These are phyloP conservation scores for Phytophthora fragariae DNA, from an alignment of 352 stramenopile genomes.

Conservation along the genomic window DNA sequence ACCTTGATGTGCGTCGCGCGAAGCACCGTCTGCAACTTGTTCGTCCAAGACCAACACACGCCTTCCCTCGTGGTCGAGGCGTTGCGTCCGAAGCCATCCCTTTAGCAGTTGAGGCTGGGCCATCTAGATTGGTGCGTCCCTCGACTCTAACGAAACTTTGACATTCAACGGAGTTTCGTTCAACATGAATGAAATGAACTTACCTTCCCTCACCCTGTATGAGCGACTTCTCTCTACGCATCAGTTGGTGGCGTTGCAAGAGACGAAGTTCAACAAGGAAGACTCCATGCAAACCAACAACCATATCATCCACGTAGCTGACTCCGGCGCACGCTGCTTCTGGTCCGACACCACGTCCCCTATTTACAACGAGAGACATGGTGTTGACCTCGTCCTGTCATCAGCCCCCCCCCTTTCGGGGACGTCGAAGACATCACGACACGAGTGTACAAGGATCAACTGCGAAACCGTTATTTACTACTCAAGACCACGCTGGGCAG, in stretches of 20 bases:
- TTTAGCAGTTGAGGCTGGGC: neutral
- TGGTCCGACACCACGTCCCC: conserved; percentile 23
- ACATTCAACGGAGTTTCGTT: conserved; percentile 23
- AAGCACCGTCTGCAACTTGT: too few relatives aligned
- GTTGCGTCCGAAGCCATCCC: neutral
- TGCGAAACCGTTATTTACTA: conserved; percentile 26
- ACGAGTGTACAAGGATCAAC: conserved; percentile 6
- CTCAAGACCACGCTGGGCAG: conserved; percentile 9
- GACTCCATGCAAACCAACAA: conserved; percentile 25
- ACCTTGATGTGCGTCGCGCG: conserved; percentile 2
- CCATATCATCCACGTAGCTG: conserved; percentile 11
- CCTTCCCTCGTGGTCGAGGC: neutral
- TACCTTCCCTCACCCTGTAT: neutral
- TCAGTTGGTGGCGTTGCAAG: conserved; percentile 21
- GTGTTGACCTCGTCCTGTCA: conserved; percentile 15
- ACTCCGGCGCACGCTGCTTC: conserved; percentile 27
- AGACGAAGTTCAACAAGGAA: conserved; percentile 28
- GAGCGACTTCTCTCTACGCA: conserved; percentile 24
- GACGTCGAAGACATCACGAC: conserved; percentile 17
- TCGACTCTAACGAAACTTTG: conserved; percentile 21
- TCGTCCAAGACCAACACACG: conserved; percentile 1
- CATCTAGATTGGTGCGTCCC: conserved; percentile 4
- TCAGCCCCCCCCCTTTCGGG: conserved; percentile 17
- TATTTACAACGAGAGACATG: conserved; percentile 19
- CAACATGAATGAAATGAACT: conserved; percentile 29